Evolutionary conservation across 2,329 filamentous ascomycete species (phyloP).

Genomic region (Cytospora schulzeri): DNA sequence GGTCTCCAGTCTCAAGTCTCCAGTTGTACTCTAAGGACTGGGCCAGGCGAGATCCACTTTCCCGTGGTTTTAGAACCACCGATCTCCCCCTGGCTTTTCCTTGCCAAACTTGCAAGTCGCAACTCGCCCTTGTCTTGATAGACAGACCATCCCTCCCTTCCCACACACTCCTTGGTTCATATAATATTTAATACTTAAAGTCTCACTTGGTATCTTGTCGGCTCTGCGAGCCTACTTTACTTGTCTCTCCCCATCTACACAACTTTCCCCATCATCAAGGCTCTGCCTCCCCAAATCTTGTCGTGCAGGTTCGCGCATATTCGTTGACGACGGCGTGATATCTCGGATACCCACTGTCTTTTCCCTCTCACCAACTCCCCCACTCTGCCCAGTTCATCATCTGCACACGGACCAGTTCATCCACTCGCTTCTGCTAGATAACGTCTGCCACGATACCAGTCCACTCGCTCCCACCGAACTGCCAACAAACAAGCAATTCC

Average conservation of each 20-base stretch:
- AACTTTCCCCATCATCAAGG: slow-evolving; percentile 17
- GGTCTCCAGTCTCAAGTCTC: background rate
- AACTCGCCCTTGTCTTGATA: slow-evolving; percentile 25
- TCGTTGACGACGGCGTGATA: slow-evolving; percentile 23
- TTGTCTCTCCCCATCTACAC: slow-evolving; percentile 10
- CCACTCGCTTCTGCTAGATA: slow-evolving; percentile 25
- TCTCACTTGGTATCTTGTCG: slow-evolving; percentile 6
- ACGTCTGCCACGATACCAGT: slow-evolving; percentile 22
- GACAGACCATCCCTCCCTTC: slow-evolving; percentile 18
- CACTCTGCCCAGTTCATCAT: slow-evolving; percentile 22
- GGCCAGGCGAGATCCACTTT: slow-evolving; percentile 15
- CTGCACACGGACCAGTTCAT: slow-evolving; percentile 28
- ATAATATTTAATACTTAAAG: slow-evolving; percentile 28
- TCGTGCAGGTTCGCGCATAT: slow-evolving; percentile 22
- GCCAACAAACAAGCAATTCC: background rate
- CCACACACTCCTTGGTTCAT: slow-evolving; percentile 19
- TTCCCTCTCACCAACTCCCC: slow-evolving; percentile 12
- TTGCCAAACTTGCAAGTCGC: slow-evolving; percentile 22
- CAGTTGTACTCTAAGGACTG: background rate
- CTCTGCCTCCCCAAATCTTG: slow-evolving; percentile 5
- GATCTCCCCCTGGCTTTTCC: slow-evolving; percentile 22
- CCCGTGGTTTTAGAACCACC: slow-evolving; percentile 19
- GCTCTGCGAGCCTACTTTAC: background rate
- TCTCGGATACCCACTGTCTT: slow-evolving; percentile 26
- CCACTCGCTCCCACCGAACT: slow-evolving; percentile 22